Conservation (phyloP, 495 filamentous ascomycete species). For the Neurospora hispaniola region DNA sequence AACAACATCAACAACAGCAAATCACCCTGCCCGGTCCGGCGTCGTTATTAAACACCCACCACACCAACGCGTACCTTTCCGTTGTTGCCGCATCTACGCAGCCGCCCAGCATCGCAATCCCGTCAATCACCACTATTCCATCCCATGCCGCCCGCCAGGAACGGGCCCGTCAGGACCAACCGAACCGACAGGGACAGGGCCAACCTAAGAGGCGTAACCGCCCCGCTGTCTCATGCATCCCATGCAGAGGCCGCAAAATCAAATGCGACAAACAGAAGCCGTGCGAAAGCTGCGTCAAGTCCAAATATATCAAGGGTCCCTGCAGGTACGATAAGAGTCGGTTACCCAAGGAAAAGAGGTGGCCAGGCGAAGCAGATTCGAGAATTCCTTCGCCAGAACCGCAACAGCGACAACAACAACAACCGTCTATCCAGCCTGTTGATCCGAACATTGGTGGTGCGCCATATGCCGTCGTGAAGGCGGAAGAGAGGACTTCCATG, state of each 20-base stretch:
- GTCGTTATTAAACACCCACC: not conserved
- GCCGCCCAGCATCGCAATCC: not conserved
- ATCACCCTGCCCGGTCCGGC: not conserved
- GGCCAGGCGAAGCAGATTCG: not conserved
- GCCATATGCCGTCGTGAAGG: not conserved
- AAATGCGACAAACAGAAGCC: not conserved
- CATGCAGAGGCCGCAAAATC: not conserved
- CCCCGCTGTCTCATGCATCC: not conserved
- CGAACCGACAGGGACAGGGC: not conserved
- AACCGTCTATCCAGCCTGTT: not conserved
- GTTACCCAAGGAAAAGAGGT: not conserved
- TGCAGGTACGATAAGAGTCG: not conserved
- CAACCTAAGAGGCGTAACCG: not conserved
- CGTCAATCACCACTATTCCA: not conserved
- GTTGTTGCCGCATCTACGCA: not conserved
- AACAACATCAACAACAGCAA: not conserved
- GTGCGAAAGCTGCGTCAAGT: not conserved
- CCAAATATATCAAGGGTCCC: not conserved
- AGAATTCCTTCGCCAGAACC: not conserved
- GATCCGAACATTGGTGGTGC: not conserved
- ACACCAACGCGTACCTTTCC: not conserved
- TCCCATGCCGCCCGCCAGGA: not conserved
- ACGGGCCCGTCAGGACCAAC: not conserved
- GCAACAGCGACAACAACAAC: not conserved
- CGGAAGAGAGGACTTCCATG: not conserved